These are phyloP conservation scores for Agaricales sp. DNA, from an alignment of 1,284 basidiomycete species.

Conservation along the genomic window DNA sequence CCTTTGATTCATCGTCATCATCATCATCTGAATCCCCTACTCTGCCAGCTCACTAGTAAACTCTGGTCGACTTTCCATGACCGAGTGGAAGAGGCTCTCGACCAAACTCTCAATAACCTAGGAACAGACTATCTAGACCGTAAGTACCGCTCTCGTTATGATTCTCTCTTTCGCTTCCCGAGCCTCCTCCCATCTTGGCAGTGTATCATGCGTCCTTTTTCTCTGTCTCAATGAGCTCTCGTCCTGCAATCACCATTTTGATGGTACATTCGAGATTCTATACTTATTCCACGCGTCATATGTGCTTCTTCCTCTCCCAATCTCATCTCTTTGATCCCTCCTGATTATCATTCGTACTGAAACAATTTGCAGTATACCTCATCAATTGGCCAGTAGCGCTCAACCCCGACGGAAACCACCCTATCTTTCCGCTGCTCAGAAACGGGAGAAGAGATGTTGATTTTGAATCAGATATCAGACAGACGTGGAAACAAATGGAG, in stretches of 20 bases:
- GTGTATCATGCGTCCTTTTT: not conserved
- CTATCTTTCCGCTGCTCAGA: conserved; percentile 53
- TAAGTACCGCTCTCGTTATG: conserved; percentile 20
- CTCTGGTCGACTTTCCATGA: conserved; percentile 66
- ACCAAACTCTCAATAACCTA: conserved; percentile 62
- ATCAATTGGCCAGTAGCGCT: conserved; percentile 79
- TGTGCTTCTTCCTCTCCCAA: not conserved
- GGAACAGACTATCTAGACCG: conserved; percentile 73
- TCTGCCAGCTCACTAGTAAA: conserved; percentile 51
- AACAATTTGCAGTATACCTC: conserved; percentile 44
- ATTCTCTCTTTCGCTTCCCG: not conserved
- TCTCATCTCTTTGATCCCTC: not conserved
- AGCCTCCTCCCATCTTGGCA: not conserved
- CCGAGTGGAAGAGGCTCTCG: conserved; percentile 65
- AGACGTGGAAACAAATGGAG: conserved; percentile 40
- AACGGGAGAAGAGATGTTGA: conserved; percentile 62
- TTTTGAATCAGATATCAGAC: conserved; percentile 22
- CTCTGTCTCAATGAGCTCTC: not conserved
- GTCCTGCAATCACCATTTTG: not conserved
- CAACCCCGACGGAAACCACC: conserved; percentile 68
- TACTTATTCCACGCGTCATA: not conserved
- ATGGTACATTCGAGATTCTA: not conserved
- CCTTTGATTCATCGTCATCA: not conserved
- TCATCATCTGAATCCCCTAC: not conserved
- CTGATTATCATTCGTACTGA: not conserved